Base-by-base conservation (phyloP, 2,329 filamentous ascomycete genomes). In the Colletotrichum caudatum region DNA sequence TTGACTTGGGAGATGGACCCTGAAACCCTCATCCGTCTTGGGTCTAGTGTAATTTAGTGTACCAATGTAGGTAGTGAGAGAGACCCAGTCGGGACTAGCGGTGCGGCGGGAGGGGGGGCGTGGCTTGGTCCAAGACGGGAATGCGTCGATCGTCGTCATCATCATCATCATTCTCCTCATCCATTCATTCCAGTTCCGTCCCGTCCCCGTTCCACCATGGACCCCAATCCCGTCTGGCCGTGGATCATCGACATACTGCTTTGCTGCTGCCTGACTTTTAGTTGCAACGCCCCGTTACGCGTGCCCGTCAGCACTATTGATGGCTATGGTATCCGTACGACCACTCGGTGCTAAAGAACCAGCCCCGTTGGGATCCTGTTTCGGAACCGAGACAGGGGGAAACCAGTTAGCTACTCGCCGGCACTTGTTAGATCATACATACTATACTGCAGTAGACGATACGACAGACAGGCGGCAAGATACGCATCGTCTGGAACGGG, bases 71-170 rank as follows among this genome's bases (percentile, higher is more conserved):
- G 29, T 4, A 29, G 29, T 4, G 29, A 29, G 29, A 35, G 33
- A 54, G 29, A 23, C 20, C 37, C 37, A 1, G 37, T 39, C 37
- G 39, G 39, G 37, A 39, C 3, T 4, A 14, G 39, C 39, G 39
- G 5, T 4, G 16, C 39, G 35, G 35, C 35, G 35, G 35, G 35
- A 9, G 63, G 33, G 41, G 37, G 14, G 39, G 35, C 35, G 2
- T 39, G 35, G 20, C 48, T 56, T 66, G 51, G 63, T 56, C 61
- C 67, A 23, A 67, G 39, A 66, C 37, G n/a, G 63, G 67, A 39
- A 66, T 61, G 12, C 18, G n/a, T 61, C 67, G 67, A 66, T 48
- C 26, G 33, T 61, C 16, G 6, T 18, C 37, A 11, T 11, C 37
- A 7, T 41, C 39, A 14, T 26, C 39, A 16, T 56, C 41, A 39